Evolutionary conservation across 208 protist genomes (phyloP).

Genomic region (Leishmania tropica): DNA sequence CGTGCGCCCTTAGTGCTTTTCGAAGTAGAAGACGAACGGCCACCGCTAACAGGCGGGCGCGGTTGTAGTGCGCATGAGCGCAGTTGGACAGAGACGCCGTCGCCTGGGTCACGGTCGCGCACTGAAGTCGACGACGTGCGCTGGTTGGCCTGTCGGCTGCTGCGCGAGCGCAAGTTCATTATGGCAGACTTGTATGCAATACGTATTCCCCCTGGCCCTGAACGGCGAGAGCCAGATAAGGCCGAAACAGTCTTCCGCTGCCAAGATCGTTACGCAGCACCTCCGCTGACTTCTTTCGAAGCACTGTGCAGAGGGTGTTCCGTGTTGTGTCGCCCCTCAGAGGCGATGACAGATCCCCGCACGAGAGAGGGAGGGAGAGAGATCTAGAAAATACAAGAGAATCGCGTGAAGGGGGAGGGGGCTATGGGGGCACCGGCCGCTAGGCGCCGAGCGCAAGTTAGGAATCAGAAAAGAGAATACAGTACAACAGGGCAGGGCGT

Average conservation of each 20-base stretch:
- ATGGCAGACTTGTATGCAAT: neutral
- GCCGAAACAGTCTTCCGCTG: neutral
- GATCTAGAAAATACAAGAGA: neutral
- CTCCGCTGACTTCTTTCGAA: neutral
- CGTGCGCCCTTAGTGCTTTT: neutral
- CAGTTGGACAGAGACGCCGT: neutral
- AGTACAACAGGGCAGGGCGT: neutral
- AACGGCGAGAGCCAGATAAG: neutral
- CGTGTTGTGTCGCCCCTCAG: neutral
- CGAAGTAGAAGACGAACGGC: neutral
- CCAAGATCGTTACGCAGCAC: neutral
- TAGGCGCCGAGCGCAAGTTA: neutral
- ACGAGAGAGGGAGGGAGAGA: neutral
- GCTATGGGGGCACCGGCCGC: neutral
- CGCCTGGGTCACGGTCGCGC: slow-evolving; percentile 8
- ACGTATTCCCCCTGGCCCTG: neutral
- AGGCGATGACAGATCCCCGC: neutral
- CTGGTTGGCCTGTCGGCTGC: slow-evolving; percentile 4
- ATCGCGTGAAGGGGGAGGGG: neutral
- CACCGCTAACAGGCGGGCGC: neutral
- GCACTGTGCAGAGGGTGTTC: neutral
- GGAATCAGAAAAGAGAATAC: neutral
- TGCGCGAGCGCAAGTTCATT: slow-evolving; percentile 11
- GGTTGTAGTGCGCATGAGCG: slow-evolving; percentile 4
- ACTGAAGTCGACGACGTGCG: slow-evolving; percentile 2